Evolutionary conservation across 225 moss, liverwort and hornwort genomes (phyloP).

Genomic region (Takakia lepidozioides): DNA sequence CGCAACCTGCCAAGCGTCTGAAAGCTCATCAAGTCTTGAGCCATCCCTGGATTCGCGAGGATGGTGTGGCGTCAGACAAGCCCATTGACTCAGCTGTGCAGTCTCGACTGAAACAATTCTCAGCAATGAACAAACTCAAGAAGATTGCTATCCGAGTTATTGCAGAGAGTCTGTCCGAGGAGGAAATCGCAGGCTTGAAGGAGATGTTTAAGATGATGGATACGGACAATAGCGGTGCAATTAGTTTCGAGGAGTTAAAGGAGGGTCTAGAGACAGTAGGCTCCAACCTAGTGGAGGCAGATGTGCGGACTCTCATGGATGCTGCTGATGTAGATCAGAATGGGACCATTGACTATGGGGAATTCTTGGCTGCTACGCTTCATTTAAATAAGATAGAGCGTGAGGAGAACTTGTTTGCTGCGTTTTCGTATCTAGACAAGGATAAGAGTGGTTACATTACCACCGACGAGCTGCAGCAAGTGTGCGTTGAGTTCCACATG

Average conservation of each 20-base stretch:
- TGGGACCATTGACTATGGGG: conserved; percentile 3
- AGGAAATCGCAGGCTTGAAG: no score
- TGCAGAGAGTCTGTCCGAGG: background rate
- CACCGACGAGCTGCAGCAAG: conserved; percentile 4
- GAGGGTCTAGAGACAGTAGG: conserved; percentile 1
- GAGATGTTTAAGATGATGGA: conserved; percentile 2
- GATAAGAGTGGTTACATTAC: conserved; percentile 4
- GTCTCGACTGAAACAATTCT: conserved; percentile 5
- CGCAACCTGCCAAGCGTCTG: background rate
- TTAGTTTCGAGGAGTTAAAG: conserved; percentile 2
- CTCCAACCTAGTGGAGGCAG: conserved; percentile 1
- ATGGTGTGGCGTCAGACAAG: background rate
- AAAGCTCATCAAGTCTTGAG: conserved; percentile 2
- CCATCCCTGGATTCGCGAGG: conserved; percentile 5
- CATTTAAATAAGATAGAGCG: conserved; percentile 2
- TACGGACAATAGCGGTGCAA: background rate
- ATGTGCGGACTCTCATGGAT: background rate
- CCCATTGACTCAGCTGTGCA: conserved; percentile 1
- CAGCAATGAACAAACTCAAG: conserved; percentile 4
- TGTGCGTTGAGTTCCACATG: background rate
- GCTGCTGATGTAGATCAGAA: conserved; percentile 3
- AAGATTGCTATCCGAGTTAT: no score
- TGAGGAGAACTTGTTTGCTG: conserved; percentile 1
- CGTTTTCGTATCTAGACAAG: conserved; percentile 4
- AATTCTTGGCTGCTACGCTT: conserved; percentile 2